phyloP scores from a whole-genome alignment of 2,329 filamentous ascomycete species.

The Nigrospora sphaerica region DNA sequence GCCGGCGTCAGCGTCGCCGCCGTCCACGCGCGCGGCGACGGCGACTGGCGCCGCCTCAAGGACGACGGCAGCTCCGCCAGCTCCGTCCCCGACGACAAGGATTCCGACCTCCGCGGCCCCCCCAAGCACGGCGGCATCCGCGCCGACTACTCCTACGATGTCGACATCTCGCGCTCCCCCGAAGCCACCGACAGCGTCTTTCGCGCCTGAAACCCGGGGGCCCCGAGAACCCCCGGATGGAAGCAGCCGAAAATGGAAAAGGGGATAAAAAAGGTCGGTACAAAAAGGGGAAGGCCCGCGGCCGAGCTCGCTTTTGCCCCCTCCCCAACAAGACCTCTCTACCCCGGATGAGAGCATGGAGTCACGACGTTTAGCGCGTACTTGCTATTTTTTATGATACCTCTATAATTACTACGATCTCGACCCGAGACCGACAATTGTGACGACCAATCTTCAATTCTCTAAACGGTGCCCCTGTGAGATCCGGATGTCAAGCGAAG shows the following conservation, averaged over 20 bases:
- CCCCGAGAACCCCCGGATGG: not conserved
- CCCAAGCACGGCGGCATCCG: not conserved
- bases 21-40: not conserved
- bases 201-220: not conserved
- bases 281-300: too few relatives aligned
- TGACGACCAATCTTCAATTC: too few relatives aligned
- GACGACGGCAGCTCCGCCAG: conserved; percentile 2
- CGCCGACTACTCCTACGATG: conserved; percentile 6
- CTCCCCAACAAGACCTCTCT: too few relatives aligned
- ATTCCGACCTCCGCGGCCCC: not conserved
- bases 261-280: too few relatives aligned
- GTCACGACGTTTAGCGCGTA: too few relatives aligned
- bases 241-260: not conserved
- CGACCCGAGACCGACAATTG: too few relatives aligned
- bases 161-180: conserved; percentile 5
- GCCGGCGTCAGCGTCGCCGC: conserved; percentile 3
- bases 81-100: not conserved
- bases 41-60: conserved; percentile 1
- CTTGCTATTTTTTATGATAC: too few relatives aligned
- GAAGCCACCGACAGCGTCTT: not conserved
- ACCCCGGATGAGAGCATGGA: too few relatives aligned
- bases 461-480: too few relatives aligned
- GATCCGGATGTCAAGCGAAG: too few relatives aligned
- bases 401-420: too few relatives aligned
- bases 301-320: too few relatives aligned